Conservation (phyloP, 441 rosid species). For the Gossypium schwendimanii region DNA sequence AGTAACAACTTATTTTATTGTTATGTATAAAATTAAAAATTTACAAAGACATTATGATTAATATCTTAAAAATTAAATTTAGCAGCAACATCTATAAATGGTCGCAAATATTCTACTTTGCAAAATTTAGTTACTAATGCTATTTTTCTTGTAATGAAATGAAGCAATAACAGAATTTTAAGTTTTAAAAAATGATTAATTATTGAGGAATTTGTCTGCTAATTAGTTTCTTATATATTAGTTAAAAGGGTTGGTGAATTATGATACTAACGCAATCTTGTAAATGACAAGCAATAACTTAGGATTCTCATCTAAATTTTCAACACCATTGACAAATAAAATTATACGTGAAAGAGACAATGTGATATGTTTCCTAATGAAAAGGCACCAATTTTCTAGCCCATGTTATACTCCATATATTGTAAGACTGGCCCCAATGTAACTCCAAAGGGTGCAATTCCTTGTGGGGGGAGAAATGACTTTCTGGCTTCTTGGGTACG, state of each 20-base stretch:
- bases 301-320: conserved; percentile 23
- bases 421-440: not conserved
- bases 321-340: not conserved
- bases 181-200: too few species aligned
- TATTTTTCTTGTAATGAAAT: too few species aligned
- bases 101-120: too few species aligned
- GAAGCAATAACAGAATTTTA: not conserved
- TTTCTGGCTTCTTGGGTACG: conserved; percentile 34
- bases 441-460: conserved; percentile 8
- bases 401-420: not conserved
- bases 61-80: too few species aligned
- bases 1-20: too few species aligned
- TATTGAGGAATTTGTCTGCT: too few species aligned
- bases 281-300: conserved; percentile 14
- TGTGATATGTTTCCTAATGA: conserved; percentile 17
- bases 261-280: not conserved
- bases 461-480: conserved; percentile 11
- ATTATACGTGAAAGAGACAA: not conserved
- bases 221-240: too few species aligned
- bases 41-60: too few species aligned
- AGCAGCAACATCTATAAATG: too few species aligned
- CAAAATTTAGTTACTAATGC: too few species aligned
- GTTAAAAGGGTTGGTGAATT: not conserved
- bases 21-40: too few species aligned
- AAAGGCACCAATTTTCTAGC: conserved; percentile 7